Evolutionary conservation across 2,329 filamentous ascomycete species (phyloP).

Genomic region (Colletotrichum incanum): DNA sequence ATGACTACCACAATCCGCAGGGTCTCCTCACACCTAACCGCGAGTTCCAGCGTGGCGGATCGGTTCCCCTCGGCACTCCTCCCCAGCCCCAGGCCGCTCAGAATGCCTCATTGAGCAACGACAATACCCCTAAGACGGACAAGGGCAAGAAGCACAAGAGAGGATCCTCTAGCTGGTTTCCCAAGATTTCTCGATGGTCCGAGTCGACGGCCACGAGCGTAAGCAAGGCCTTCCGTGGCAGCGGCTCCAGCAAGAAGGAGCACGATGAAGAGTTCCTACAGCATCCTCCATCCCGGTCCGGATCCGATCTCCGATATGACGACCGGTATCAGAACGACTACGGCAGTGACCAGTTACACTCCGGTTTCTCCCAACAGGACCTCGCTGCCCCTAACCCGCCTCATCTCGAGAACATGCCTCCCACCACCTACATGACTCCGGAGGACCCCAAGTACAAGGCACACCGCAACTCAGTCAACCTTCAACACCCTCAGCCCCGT

Average conservation of each 20-base stretch:
- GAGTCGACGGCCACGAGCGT: constrained; percentile 94
- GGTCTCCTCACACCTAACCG: constrained; percentile 72
- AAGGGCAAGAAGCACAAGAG: constrained; percentile 91
- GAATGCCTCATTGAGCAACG: constrained; percentile 74
- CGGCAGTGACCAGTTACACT: constrained; percentile 73
- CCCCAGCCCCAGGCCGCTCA: constrained; percentile 63
- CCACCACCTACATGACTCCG: constrained; percentile 69
- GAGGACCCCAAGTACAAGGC: constrained; percentile 87
- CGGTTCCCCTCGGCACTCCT: constrained; percentile 71
- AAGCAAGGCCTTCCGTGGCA: constrained; percentile 82
- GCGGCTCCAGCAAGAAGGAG: constrained; percentile 69
- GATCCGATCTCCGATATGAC: constrained; percentile 81
- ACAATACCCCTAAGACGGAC: constrained; percentile 83
- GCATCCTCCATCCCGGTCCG: constrained; percentile 79
- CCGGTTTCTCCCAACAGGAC: constrained; percentile 70
- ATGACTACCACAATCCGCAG: constrained; percentile 55
- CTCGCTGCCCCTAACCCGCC: constrained; percentile 49
- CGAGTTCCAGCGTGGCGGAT: constrained; percentile 63
- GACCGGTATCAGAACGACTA: constrained; percentile 71
- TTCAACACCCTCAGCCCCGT: constrained; percentile 85
- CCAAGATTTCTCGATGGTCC: constrained; percentile 97
- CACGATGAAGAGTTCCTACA: constrained; percentile 74
- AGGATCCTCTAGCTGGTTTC: constrained; percentile 83
- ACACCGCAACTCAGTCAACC: constrained; percentile 84
- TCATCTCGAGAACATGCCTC: constrained; percentile 52